phyloP scores from a whole-genome alignment of 768 basidiomycete species.

The Leccinum imitatum region DNA sequence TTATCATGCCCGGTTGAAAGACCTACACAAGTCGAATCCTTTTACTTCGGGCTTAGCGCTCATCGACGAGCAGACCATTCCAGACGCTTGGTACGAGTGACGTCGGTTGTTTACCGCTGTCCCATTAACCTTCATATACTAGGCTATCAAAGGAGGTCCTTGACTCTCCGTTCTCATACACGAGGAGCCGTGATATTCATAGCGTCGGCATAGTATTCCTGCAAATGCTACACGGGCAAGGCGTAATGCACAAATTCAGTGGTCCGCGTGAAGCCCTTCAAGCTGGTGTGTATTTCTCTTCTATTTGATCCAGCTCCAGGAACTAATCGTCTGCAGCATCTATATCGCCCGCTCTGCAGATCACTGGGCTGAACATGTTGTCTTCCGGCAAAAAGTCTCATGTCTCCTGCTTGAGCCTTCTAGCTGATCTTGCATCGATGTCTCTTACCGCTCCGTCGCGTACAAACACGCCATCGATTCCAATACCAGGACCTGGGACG shows the following conservation, averaged over 20 bases:
- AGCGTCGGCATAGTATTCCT: constrained; percentile 74
- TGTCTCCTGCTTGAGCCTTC: constrained; percentile 54
- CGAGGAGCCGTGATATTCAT: constrained; percentile 79
- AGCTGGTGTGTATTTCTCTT: constrained; percentile 40
- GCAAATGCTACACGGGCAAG: constrained; percentile 83
- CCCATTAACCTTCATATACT: constrained; percentile 1
- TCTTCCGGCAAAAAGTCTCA: constrained; percentile 53
- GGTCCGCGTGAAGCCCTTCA: constrained; percentile 59
- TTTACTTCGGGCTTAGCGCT: constrained; percentile 43
- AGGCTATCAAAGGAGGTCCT: constrained; percentile 80
- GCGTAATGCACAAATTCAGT: constrained; percentile 55
- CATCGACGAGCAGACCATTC: constrained; percentile 21
- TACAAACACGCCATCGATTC: constrained; percentile 18
- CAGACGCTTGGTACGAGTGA: constrained; percentile 30
- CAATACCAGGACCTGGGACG: constrained; percentile 39
- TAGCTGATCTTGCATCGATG: constrained; percentile 55
- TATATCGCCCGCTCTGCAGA: constrained; percentile 52
- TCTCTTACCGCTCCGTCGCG: constrained; percentile 29
- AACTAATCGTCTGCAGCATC: constrained; percentile 38
- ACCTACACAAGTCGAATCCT: constrained; percentile 82
- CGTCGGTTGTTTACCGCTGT: background rate
- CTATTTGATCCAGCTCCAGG: background rate
- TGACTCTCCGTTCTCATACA: constrained; percentile 77
- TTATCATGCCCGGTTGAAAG: constrained; percentile 70
- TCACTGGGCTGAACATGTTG: constrained; percentile 60